Percentiles rank a stretch among this genome's conserved stretches.
phyloP scores from a whole-genome alignment of 1,284 basidiomycete species.

The Anthracocystis setariae region DNA sequence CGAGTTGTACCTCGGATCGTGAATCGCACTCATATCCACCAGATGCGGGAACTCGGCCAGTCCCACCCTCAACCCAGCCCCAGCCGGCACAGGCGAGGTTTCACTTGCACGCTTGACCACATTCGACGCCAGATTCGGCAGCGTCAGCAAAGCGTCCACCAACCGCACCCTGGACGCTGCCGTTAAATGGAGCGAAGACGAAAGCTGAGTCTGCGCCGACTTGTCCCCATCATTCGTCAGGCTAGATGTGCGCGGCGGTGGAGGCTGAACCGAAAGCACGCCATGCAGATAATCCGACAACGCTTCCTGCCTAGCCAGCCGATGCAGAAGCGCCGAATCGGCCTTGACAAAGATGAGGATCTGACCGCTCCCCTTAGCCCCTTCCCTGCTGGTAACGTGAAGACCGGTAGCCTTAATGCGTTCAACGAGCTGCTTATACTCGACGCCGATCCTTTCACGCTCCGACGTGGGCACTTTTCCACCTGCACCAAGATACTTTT shows the following conservation, averaged over 20 bases:
- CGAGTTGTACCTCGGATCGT: conserved; percentile 59
- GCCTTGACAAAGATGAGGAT: conserved; percentile 62
- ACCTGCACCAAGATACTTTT: conserved; percentile 31
- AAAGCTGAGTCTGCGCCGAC: background rate
- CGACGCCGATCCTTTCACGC: conserved; percentile 30
- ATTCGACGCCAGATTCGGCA: conserved; percentile 27
- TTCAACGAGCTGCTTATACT: conserved; percentile 48
- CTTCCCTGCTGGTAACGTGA: conserved; percentile 54
- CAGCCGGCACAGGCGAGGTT: conserved; percentile 24
- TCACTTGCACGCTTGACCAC: conserved; percentile 19
- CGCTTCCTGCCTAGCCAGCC: conserved; percentile 37
- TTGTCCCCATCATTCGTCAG: background rate
- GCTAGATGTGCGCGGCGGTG: conserved; percentile 36
- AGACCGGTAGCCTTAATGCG: conserved; percentile 50
- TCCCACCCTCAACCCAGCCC: conserved; percentile 52
- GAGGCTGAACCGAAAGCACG: conserved; percentile 45
- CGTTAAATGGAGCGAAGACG: conserved; percentile 23
- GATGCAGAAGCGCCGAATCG: conserved; percentile 26
- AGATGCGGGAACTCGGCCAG: conserved; percentile 58
- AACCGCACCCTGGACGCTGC: conserved; percentile 57
- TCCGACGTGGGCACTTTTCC: conserved; percentile 44
- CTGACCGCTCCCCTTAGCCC: conserved; percentile 32
- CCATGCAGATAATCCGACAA: conserved; percentile 61
- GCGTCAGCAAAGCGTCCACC: conserved; percentile 54
- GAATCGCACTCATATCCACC: conserved; percentile 63